These are phyloP conservation scores for Alternaria hordeiaustralica DNA, from an alignment of 2,329 filamentous ascomycete genomes.

Conservation along the genomic window DNA sequence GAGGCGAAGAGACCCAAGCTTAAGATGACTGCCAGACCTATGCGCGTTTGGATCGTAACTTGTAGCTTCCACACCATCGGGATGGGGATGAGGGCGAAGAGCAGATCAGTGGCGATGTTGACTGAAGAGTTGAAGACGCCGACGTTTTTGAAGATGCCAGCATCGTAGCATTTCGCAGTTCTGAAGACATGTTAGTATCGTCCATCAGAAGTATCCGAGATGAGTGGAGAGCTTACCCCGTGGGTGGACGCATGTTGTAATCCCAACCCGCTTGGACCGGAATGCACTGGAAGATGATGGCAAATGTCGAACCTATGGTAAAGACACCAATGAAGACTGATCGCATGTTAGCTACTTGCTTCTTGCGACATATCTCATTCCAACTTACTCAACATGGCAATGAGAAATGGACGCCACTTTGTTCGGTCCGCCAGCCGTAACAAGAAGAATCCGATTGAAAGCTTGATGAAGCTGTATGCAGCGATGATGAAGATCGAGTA, in stretches of 20 bases:
- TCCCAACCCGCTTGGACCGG: constrained; percentile 56
- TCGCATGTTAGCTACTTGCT: not conserved
- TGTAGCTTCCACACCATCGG: constrained; percentile 53
- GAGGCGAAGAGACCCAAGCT: constrained; percentile 47
- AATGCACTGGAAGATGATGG: constrained; percentile 37
- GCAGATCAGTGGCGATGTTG: constrained; percentile 49
- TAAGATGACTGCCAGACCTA: constrained; percentile 44
- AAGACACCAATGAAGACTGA: constrained; percentile 31
- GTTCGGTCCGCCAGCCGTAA: constrained; percentile 50
- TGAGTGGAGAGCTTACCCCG: constrained; percentile 10
- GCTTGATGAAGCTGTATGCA: constrained; percentile 55
- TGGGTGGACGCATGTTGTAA: constrained; percentile 27
- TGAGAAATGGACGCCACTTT: constrained; percentile 49
- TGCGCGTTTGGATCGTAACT: constrained; percentile 50
- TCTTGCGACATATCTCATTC: not conserved
- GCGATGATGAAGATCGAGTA: constrained; percentile 57
- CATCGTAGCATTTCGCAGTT: constrained; percentile 34
- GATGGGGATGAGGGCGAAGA: constrained; percentile 52
- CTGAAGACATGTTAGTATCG: constrained; percentile 5
- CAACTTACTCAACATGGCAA: constrained; percentile 50
- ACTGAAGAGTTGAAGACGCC: constrained; percentile 55
- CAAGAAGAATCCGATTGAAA: constrained; percentile 57
- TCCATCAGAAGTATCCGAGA: too few relatives aligned
- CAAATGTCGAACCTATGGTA: constrained; percentile 29
- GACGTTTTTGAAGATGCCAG: constrained; percentile 54